A percentile compares a stretch with the other conserved stretches of the same genome.
phyloP scores from a whole-genome alignment of 768 basidiomycete species.

The Lanmaoa pseudosensibilis region DNA sequence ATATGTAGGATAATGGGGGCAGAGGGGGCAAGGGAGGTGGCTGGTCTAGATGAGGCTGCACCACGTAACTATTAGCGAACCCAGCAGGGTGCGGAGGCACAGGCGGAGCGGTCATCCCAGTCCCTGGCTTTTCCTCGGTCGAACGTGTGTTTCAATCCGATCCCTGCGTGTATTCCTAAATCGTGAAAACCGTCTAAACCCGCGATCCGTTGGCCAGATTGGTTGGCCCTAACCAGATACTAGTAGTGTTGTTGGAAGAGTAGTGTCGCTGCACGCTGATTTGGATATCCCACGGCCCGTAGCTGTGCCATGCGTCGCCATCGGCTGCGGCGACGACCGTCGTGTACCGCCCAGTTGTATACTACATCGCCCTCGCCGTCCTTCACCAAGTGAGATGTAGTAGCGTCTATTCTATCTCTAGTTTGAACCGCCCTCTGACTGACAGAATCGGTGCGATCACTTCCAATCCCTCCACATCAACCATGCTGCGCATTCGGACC shows the following conservation, averaged over 20 bases:
- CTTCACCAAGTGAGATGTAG: neutral
- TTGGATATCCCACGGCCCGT: neutral
- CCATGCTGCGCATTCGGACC: neutral
- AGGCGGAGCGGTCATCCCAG: conserved; percentile 30
- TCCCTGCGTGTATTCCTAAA: neutral
- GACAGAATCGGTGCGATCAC: neutral
- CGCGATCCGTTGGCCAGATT: neutral
- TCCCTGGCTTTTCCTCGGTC: neutral
- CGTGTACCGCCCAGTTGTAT: neutral
- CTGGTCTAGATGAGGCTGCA: conserved; percentile 10
- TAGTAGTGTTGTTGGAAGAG: neutral
- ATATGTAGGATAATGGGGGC: conserved; percentile 39
- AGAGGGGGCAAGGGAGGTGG: conserved; percentile 54
- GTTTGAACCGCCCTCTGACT: no score
- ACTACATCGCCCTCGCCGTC: neutral
- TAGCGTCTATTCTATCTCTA: no score
- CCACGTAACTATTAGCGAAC: conserved; percentile 12
- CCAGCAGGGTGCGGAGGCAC: conserved; percentile 27
- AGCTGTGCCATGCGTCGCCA: no score
- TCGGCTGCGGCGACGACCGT: no score
- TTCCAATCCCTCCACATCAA: neutral
- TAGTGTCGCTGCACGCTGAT: neutral
- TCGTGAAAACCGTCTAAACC: neutral
- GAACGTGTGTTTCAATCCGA: neutral
- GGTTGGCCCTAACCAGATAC: neutral